Evolutionary conservation across 495 filamentous ascomycete species (phyloP).

Genomic region (Lichina pygmaea): DNA sequence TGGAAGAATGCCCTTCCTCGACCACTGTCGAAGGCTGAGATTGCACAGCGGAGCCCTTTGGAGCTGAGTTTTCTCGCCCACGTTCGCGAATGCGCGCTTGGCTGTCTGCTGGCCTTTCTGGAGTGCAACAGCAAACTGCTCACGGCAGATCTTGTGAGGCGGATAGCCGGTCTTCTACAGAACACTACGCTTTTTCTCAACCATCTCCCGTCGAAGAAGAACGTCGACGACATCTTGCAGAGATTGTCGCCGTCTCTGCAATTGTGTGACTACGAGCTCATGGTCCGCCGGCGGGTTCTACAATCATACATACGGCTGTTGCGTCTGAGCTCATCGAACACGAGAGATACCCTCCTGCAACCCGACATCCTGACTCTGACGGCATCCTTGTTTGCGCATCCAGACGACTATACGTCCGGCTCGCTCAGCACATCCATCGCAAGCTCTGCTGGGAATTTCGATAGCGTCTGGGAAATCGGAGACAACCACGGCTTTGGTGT

Average conservation of each 20-base stretch:
- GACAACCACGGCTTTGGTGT: constrained; percentile 91
- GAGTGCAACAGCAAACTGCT: constrained; percentile 81
- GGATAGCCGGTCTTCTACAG: constrained; percentile 82
- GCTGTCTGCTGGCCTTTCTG: constrained; percentile 75
- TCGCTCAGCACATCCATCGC: constrained; percentile 82
- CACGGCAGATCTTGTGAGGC: constrained; percentile 81
- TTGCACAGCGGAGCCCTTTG: constrained; percentile 46
- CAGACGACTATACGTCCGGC: constrained; percentile 59
- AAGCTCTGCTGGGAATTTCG: constrained; percentile 68
- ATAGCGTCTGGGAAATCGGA: constrained; percentile 78
- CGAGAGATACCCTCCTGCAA: constrained; percentile 63
- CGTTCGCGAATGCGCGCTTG: constrained; percentile 82
- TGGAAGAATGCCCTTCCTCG: constrained; percentile 96
- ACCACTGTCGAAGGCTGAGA: constrained; percentile 75
- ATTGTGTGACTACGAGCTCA: constrained; percentile 70
- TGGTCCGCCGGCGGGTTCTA: constrained; percentile 78
- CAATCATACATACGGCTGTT: constrained; percentile 88
- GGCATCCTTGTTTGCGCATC: constrained; percentile 76
- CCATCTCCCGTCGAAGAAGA: constrained; percentile 57
- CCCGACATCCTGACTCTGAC: constrained; percentile 85
- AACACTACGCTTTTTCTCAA: constrained; percentile 76
- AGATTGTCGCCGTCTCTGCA: constrained; percentile 69
- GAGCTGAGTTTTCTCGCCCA: constrained; percentile 86
- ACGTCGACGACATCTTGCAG: constrained; percentile 65
- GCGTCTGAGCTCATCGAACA: constrained; percentile 52